phyloP scores from a whole-genome alignment of 2,329 filamentous ascomycete genomes.

The Hypoxylon sp. region DNA sequence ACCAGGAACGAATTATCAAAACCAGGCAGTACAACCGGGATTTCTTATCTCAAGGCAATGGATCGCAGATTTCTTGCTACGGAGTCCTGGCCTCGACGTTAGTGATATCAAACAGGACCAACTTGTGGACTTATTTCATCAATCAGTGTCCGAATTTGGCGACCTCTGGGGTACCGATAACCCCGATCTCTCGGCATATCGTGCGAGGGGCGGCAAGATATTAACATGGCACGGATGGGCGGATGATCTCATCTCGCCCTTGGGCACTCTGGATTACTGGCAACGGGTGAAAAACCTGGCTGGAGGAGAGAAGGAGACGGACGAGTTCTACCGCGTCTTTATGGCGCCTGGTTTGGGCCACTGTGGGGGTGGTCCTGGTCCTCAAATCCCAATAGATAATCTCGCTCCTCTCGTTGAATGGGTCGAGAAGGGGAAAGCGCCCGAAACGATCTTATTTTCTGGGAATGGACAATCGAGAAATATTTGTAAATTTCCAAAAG shows the following conservation, averaged over 20 bases:
- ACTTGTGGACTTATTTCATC: slow-evolving; percentile 37
- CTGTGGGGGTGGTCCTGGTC: slow-evolving; percentile 62
- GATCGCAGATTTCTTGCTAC: slow-evolving; percentile 48
- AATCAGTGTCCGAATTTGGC: neutral
- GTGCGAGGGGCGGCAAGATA: neutral
- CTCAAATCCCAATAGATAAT: slow-evolving; percentile 44
- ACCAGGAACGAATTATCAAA: neutral
- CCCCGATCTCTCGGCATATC: neutral
- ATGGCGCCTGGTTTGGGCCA: slow-evolving; percentile 66
- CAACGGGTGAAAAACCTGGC: slow-evolving; percentile 47
- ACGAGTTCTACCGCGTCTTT: slow-evolving; percentile 67
- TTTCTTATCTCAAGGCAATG: slow-evolving; percentile 43
- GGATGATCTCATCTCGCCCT: neutral
- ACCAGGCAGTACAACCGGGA: slow-evolving; percentile 21
- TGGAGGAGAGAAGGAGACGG: slow-evolving; percentile 51
- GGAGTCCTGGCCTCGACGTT: slow-evolving; percentile 49
- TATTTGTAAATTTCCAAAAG: slow-evolving; percentile 44
- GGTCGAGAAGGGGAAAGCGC: slow-evolving; percentile 47
- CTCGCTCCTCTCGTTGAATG: slow-evolving; percentile 45
- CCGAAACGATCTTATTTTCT: slow-evolving; percentile 39
- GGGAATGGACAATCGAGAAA: slow-evolving; percentile 21
- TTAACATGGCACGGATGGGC: neutral
- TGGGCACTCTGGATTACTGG: slow-evolving; percentile 49
- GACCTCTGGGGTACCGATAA: neutral
- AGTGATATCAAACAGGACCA: slow-evolving; percentile 52